These are phyloP conservation scores for Elaphomyces granulatus DNA, from an alignment of 495 filamentous ascomycete species.

Conservation along the genomic window DNA sequence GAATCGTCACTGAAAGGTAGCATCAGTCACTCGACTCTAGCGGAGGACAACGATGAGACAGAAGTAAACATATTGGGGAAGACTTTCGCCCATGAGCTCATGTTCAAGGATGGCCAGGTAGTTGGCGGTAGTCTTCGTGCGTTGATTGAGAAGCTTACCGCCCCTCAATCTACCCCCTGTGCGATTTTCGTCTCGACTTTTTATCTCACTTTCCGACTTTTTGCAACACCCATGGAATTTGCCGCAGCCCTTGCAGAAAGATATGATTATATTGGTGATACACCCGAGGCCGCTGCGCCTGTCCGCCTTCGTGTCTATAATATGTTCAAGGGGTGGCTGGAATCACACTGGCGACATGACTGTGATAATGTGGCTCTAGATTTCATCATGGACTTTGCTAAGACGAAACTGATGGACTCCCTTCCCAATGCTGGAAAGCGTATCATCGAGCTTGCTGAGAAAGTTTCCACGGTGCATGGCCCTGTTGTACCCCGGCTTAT, in stretches of 20 bases:
- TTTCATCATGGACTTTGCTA: constrained; percentile 66
- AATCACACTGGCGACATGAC: constrained; percentile 84
- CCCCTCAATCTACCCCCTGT: constrained; percentile 85
- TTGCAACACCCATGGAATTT: constrained; percentile 68
- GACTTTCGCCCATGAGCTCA: constrained; percentile 78
- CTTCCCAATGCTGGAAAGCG: constrained; percentile 68
- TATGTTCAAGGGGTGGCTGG: constrained; percentile 91
- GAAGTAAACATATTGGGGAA: constrained; percentile 73
- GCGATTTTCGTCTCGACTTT: constrained; percentile 88
- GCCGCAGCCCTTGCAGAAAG: constrained; percentile 72
- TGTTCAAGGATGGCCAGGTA: constrained; percentile 93
- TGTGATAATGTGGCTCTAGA: constrained; percentile 60
- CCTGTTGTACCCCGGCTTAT: constrained; percentile 74
- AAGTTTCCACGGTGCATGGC: constrained; percentile 63
- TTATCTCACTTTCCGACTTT: constrained; percentile 93
- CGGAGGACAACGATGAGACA: constrained; percentile 59
- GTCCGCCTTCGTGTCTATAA: constrained; percentile 91
- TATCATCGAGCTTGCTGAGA: constrained; percentile 61
- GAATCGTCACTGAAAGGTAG: constrained; percentile 40
- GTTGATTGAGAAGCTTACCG: constrained; percentile 84
- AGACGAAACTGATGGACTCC: constrained; percentile 46
- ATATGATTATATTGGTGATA: constrained; percentile 81
- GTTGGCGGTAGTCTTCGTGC: constrained; percentile 83
- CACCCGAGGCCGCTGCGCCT: constrained; percentile 52
- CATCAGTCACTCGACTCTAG: constrained; percentile 44